Conservation (phyloP, 2,329 filamentous ascomycete genomes). For the Torrubiellomyces zombiae region DNA sequence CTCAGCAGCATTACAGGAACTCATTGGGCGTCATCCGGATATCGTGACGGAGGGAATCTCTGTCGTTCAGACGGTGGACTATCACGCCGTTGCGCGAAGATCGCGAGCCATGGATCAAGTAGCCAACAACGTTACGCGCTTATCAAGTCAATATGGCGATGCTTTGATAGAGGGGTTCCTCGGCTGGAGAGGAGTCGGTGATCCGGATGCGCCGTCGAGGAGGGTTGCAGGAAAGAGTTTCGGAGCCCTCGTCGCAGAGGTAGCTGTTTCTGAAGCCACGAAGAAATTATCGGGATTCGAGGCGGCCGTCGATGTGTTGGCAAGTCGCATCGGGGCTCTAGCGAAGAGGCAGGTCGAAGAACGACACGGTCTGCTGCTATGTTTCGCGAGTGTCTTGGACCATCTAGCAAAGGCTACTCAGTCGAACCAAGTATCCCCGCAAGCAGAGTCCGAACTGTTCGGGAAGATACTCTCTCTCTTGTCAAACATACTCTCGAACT, state of each 20-base stretch:
- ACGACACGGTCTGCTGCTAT: slow-evolving; percentile 48
- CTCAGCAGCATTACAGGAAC: slow-evolving; percentile 83
- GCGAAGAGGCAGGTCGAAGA: slow-evolving; percentile 46
- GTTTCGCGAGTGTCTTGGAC: slow-evolving; percentile 42
- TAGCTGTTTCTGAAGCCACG: slow-evolving; percentile 11
- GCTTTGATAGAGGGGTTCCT: slow-evolving; percentile 56
- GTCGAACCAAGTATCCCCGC: not conserved
- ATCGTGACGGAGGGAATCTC: slow-evolving; percentile 66
- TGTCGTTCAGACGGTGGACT: slow-evolving; percentile 81
- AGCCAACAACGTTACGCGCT: slow-evolving; percentile 46
- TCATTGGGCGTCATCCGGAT: slow-evolving; percentile 84
- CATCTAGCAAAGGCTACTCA: slow-evolving; percentile 19
- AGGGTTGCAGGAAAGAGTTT: slow-evolving; percentile 55
- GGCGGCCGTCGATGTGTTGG: slow-evolving; percentile 23
- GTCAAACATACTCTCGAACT: slow-evolving; percentile 22
- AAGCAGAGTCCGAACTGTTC: slow-evolving; percentile 10
- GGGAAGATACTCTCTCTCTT: slow-evolving; percentile 13
- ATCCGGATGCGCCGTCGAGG: slow-evolving; percentile 58
- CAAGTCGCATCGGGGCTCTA: slow-evolving; percentile 27
- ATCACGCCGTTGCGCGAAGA: slow-evolving; percentile 79
- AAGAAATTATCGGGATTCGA: slow-evolving; percentile 12
- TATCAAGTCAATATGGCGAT: slow-evolving; percentile 53
- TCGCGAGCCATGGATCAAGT: slow-evolving; percentile 69
- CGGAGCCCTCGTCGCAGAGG: slow-evolving; percentile 35
- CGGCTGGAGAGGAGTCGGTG: slow-evolving; percentile 77